Conservation (phyloP, 108 stramenopile species). For the Skeletonema grethae region DNA sequence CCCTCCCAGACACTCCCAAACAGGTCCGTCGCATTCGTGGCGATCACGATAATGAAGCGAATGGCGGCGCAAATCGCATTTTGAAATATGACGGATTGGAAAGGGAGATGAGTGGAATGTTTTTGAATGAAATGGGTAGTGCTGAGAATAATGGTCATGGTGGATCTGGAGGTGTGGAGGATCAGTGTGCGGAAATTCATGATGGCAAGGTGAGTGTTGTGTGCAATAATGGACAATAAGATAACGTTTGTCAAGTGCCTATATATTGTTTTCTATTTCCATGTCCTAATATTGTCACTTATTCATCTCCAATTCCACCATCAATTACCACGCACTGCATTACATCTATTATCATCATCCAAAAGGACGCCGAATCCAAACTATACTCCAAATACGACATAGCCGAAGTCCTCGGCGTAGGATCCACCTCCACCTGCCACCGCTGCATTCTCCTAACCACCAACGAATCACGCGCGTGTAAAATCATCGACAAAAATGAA, state of each 20-base stretch:
- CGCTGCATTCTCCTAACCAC: conserved; percentile 68
- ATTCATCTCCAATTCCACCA: background rate
- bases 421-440: conserved; percentile 94
- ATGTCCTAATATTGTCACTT: too few species aligned
- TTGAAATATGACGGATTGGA: conserved; percentile 64
- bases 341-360: too few species aligned
- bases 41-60: background rate
- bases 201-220: conserved; percentile 58
- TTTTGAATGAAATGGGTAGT: conserved; percentile 10
- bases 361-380: conserved; percentile 62
- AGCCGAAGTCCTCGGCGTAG: conserved; percentile 93
- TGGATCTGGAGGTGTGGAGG: background rate
- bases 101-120: conserved; percentile 46
- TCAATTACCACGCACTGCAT: background rate
- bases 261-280: too few species aligned
- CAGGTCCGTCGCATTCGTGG: conserved; percentile 34
- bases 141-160: background rate
- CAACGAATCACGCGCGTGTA: conserved; percentile 87
- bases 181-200: conserved; percentile 45
- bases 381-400: conserved; percentile 86
- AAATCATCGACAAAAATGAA: conserved; percentile 93
- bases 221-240: too few species aligned
- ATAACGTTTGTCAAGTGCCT: too few species aligned
- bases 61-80: conserved; percentile 10
- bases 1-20: conserved; percentile 72